These are phyloP conservation scores for Zalaria sp. DNA, from an alignment of 2,329 filamentous ascomycete genomes.

Conservation along the genomic window DNA sequence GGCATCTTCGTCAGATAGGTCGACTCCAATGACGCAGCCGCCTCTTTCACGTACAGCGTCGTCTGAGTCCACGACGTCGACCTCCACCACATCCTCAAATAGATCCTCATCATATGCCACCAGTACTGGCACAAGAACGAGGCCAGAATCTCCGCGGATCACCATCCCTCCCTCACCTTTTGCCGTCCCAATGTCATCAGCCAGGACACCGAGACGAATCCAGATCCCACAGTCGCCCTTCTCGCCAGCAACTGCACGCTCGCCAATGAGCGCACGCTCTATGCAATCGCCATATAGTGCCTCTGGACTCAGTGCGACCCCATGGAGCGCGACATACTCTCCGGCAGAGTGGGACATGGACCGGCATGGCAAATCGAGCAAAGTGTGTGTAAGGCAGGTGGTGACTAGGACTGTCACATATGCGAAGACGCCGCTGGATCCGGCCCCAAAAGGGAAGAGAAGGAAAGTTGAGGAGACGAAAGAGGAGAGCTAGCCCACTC, in stretches of 20 bases:
- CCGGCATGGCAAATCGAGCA: slow-evolving; percentile 22
- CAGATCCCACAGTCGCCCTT: slow-evolving; percentile 68
- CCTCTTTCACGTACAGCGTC: slow-evolving; percentile 20
- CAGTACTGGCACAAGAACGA: slow-evolving; percentile 6
- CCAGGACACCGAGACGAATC: slow-evolving; percentile 47
- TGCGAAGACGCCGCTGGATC: slow-evolving; percentile 58
- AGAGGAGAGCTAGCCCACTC: too few relatives aligned
- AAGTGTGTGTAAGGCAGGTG: slow-evolving; percentile 66
- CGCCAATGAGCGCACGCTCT: slow-evolving; percentile 50
- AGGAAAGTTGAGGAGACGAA: slow-evolving; percentile 47
- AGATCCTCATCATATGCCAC: slow-evolving; percentile 9
- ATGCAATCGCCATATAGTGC: slow-evolving; percentile 58
- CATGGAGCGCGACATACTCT: slow-evolving; percentile 13
- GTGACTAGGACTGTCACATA: slow-evolving; percentile 92
- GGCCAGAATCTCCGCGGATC: slow-evolving; percentile 24
- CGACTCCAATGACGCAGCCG: slow-evolving; percentile 17
- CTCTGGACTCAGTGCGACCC: slow-evolving; percentile 18
- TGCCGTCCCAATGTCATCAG: slow-evolving; percentile 38
- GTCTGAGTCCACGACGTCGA: slow-evolving; percentile 14
- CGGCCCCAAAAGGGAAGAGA: slow-evolving; percentile 84
- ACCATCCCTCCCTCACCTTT: slow-evolving; percentile 27
- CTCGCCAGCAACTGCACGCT: slow-evolving; percentile 47
- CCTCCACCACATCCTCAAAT: slow-evolving; percentile 5
- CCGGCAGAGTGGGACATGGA: slow-evolving; percentile 2
- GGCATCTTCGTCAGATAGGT: not conserved